Conservation (phyloP, 73 alveolate genomes). For the Paramecium bursaria region DNA sequence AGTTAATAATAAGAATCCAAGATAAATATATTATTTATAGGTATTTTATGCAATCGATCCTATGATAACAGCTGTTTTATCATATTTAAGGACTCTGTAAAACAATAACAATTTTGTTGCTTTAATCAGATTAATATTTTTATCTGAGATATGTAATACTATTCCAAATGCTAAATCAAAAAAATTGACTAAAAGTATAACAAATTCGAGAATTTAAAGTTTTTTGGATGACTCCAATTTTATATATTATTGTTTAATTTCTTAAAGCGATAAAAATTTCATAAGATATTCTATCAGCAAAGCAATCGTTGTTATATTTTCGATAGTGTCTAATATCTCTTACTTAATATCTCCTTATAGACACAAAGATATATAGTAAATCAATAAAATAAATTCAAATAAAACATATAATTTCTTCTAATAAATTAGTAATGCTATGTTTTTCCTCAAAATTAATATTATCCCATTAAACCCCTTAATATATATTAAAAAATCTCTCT, state of each 20-base stretch:
- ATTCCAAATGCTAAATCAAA: conserved; percentile 4
- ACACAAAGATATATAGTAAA: too few relatives aligned
- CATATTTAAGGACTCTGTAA: conserved; percentile 41
- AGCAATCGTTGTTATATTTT: conserved; percentile 33
- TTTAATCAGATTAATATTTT: conserved; percentile 1
- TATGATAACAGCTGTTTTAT: conserved; percentile 24
- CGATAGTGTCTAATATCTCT: too few relatives aligned
- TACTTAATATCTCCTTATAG: too few relatives aligned
- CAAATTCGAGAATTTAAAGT: background rate
- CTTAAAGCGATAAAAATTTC: background rate
- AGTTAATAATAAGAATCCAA: conserved; percentile 11
- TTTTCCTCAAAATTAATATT: too few relatives aligned
- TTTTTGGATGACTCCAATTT: too few relatives aligned
- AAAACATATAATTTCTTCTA: too few relatives aligned
- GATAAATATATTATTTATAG: conserved; percentile 42
- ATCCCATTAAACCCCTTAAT: too few relatives aligned
- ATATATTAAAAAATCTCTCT: too few relatives aligned
- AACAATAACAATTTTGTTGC: conserved; percentile 1
- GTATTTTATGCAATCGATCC: conserved; percentile 43
- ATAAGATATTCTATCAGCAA: background rate
- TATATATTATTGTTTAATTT: conserved; percentile 1
- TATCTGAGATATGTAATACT: background rate
- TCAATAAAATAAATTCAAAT: too few relatives aligned
- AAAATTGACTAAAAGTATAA: conserved; percentile 3
- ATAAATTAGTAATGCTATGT: too few relatives aligned